Evolutionary conservation across 1,139 yeast genomes (phyloP), one percentile per base, ranked within the genome.

Genomic region (Diutina pseudorugosa): DNA sequence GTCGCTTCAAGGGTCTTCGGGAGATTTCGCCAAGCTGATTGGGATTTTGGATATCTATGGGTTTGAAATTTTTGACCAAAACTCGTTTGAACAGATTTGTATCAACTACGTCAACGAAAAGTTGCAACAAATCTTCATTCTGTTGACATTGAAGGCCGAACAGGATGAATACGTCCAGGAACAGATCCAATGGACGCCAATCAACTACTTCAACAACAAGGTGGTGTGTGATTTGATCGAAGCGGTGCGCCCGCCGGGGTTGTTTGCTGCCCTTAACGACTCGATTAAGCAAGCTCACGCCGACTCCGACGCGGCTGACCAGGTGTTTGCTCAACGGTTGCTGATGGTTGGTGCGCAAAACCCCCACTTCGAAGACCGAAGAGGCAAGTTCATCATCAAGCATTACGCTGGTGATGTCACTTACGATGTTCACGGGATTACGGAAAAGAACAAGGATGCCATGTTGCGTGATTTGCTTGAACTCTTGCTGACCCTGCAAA

Each of bases 331-430:
- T 41, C 96, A 90, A 73, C 79, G 98, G 69, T 76, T 93, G 61
- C 87, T 90, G 58, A 76, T 89, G 82, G 87, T 94, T 55, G 78
- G 78, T 21, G 75, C 91, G 2, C 70, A 79, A 41, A 91, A 91
- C 66, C 84, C 86, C 44, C 95, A 94, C 67, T 90, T 94, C 62
- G 97, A 91, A 63, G 81, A 88, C 60, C 83, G 98, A 62, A 84
- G 88, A 58, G 82, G 84, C 48, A 91, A 93, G 65, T 94, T 94
- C 60, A 74, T 94, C 57, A 83, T 94, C 63, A 91, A 89, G 70
- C 99, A 94, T 69, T 94, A 94, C 71, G 98, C 98, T 40, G 98
- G 98, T 64, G 98, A 94, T 71, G 99, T 94, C 51, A 85, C 91
- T 40, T 94, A 94, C 64, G 96, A 91, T 58, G 84, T 91, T 54